A percentile compares a stretch with the other conserved stretches of the same genome.
Evolutionary conservation across 1,139 yeast species (phyloP).

Genomic region (Saccharomyces hybrid): DNA sequence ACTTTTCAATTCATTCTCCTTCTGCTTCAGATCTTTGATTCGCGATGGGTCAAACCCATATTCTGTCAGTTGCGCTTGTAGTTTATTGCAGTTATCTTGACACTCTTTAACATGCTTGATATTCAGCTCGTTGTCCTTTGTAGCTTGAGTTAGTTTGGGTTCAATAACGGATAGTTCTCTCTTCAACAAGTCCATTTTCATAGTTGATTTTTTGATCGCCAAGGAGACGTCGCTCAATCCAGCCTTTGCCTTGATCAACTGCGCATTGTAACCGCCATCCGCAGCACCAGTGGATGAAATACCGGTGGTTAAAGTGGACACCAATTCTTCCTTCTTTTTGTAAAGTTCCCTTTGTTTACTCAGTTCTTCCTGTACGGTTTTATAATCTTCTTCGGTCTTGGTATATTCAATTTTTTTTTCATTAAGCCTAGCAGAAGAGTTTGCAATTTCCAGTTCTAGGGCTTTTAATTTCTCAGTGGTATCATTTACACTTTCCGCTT

Average conservation of each 20-base stretch:
- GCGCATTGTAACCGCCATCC: slow-evolving; percentile 75
- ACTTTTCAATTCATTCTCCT: slow-evolving; percentile 36
- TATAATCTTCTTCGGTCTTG: slow-evolving; percentile 37
- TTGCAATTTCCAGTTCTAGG: slow-evolving; percentile 16
- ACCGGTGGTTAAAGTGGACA: slow-evolving; percentile 83
- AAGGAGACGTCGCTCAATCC: slow-evolving; percentile 49
- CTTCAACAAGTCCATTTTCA: slow-evolving; percentile 52
- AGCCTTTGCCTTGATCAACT: slow-evolving; percentile 58
- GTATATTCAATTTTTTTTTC: slow-evolving; percentile 26
- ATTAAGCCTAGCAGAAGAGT: slow-evolving; percentile 21
- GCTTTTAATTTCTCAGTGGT: slow-evolving; percentile 33
- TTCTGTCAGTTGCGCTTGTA: slow-evolving; percentile 41
- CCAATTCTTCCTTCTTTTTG: slow-evolving; percentile 64
- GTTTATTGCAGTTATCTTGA: slow-evolving; percentile 34
- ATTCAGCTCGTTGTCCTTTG: slow-evolving; percentile 42
- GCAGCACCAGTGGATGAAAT: slow-evolving; percentile 74
- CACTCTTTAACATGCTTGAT: slow-evolving; percentile 40
- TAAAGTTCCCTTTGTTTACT: slow-evolving; percentile 43
- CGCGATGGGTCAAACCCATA: slow-evolving; percentile 55
- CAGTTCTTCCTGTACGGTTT: slow-evolving; percentile 39
- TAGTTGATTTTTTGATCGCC: slow-evolving; percentile 49
- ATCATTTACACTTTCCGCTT: slow-evolving; percentile 46
- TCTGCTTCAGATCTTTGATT: slow-evolving; percentile 41
- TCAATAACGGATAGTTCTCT: slow-evolving; percentile 47
- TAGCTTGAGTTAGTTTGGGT: slow-evolving; percentile 49